These are phyloP conservation scores for Tulasnella sp. DNA, from an alignment of 768 basidiomycete genomes.

Conservation along the genomic window DNA sequence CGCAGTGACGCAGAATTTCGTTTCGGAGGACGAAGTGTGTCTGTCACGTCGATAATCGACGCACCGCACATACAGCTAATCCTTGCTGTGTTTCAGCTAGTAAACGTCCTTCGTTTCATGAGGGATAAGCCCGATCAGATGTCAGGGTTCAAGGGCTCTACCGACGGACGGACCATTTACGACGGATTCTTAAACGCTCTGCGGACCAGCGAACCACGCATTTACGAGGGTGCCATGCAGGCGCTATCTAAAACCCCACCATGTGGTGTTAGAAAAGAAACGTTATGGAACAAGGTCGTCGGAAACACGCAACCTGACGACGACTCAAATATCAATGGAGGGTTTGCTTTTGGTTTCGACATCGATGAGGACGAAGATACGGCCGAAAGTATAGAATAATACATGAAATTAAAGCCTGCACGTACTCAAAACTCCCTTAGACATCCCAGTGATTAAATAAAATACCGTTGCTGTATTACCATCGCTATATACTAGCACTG, in stretches of 20 bases:
- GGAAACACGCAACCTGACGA: not conserved
- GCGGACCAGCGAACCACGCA: not conserved
- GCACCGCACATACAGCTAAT: not conserved
- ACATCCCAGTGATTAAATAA: no score
- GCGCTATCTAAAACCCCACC: not conserved
- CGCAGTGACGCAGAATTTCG: conserved; percentile 26
- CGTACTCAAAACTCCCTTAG: no score
- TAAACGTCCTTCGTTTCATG: conserved; percentile 22
- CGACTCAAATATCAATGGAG: not conserved
- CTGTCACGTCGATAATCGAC: no score
- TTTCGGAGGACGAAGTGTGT: conserved; percentile 19
- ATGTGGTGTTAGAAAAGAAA: not conserved
- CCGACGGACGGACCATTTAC: conserved; percentile 2
- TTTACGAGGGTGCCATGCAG: not conserved
- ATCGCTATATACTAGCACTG: no score
- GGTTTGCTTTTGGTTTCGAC: conserved; percentile 19
- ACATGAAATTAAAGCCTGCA: no score
- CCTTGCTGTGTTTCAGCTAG: conserved; percentile 14
- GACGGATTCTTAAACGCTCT: conserved; percentile 17
- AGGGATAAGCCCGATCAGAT: conserved; percentile 21
- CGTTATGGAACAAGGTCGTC: not conserved
- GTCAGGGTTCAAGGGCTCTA: conserved; percentile 21
- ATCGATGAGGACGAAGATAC: conserved; percentile 8
- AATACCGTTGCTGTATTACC: no score
- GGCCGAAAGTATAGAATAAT: no score